These are phyloP conservation scores for Candolleomyces aberdarensis DNA, from an alignment of 768 basidiomycete genomes.

Conservation along the genomic window DNA sequence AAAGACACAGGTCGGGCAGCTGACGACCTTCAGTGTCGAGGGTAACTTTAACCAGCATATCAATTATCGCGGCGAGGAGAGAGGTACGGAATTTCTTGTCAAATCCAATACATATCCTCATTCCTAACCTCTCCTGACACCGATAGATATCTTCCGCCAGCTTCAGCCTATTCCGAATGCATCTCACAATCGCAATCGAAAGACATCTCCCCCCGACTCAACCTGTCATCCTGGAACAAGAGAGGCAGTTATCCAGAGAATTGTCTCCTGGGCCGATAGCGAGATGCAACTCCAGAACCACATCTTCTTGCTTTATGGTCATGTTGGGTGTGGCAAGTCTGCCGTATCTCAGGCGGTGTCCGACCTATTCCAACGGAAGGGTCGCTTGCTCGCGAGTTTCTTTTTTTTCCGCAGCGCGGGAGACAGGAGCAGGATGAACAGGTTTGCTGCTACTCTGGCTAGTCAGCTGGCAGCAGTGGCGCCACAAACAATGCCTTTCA, in stretches of 20 bases:
- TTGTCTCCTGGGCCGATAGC: not conserved
- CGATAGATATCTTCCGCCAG: no score
- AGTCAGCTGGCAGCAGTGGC: not conserved
- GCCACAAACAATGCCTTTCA: not conserved
- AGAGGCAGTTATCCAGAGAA: not conserved
- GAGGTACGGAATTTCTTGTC: no score
- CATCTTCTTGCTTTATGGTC: not conserved
- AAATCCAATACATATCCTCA: no score
- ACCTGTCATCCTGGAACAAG: not conserved
- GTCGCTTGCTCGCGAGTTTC: not conserved
- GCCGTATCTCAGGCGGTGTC: not conserved
- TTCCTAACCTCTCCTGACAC: no score
- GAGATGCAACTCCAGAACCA: not conserved
- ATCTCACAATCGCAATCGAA: not conserved
- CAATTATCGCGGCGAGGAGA: no score
- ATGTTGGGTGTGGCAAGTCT: conserved; percentile 1
- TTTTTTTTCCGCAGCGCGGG: not conserved
- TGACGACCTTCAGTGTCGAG: no score
- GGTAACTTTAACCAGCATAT: no score
- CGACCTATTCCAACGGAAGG: not conserved
- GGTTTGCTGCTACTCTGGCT: not conserved
- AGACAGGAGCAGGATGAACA: not conserved
- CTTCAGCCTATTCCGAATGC: not conserved
- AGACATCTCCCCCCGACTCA: not conserved
- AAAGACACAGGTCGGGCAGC: no score